phyloP scores from a whole-genome alignment of 2,329 filamentous ascomycete species.

The Didymella arachidicola region DNA sequence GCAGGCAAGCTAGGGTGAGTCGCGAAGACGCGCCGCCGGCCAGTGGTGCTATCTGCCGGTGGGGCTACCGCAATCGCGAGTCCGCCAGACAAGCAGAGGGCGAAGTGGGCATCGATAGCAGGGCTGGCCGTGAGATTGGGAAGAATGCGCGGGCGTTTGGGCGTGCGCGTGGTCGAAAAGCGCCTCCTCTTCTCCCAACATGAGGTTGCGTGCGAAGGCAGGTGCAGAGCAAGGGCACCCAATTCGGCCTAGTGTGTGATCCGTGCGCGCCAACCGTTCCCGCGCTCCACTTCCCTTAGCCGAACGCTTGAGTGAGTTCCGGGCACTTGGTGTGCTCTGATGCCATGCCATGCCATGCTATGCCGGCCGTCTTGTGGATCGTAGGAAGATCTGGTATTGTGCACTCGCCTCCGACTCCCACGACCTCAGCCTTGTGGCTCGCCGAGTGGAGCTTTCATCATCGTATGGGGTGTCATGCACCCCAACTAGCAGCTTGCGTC shows the following conservation, averaged over 20 bases:
- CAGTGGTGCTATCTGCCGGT: constrained; percentile 30
- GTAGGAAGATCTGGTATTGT: background rate
- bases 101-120: constrained; percentile 35
- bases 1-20: constrained; percentile 36
- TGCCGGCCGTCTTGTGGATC: constrained; percentile 2
- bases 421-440: background rate
- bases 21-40: constrained; percentile 44
- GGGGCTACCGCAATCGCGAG: constrained; percentile 39
- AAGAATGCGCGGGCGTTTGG: constrained; percentile 30
- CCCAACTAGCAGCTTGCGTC: too few relatives aligned
- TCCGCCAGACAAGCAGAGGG: constrained; percentile 33
- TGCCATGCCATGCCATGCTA: background rate
- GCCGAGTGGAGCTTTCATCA: background rate
- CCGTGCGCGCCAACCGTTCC: constrained; percentile 4
- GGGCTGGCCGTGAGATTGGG: constrained; percentile 12
- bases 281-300: constrained; percentile 18
- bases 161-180: constrained; percentile 24
- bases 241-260: background rate
- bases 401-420: background rate
- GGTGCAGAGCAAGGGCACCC: constrained; percentile 9
- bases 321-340: constrained; percentile 1
- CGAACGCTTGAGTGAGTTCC: constrained; percentile 14
- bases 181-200: constrained; percentile 13
- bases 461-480: too few relatives aligned
- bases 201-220: constrained; percentile 28